Evolutionary conservation across 129 eudicot genomes (phyloP).

Genomic region (Gnaphalium uliginosum): DNA sequence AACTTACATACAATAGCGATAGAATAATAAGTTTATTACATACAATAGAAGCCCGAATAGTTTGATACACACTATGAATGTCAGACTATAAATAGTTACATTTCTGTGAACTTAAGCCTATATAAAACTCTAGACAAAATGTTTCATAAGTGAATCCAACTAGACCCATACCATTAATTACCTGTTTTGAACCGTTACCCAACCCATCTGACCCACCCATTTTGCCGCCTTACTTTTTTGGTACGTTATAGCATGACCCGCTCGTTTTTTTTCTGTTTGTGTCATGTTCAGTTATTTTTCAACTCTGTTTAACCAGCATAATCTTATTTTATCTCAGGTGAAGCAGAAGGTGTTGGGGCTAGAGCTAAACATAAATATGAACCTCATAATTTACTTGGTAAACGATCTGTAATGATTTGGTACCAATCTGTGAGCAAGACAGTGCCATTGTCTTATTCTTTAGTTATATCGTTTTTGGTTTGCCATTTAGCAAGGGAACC

Average conservation of each 20-base stretch:
- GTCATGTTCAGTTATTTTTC: neutral
- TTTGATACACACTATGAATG: no score
- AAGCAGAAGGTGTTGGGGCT: conserved; percentile 25
- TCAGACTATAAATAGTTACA: no score
- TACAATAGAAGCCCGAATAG: no score
- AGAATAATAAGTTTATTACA: no score
- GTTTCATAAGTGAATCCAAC: neutral
- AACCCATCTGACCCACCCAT: neutral
- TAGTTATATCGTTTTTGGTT: conserved; percentile 63
- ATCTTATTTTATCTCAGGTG: conserved; percentile 42
- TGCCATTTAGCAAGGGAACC: conserved; percentile 86
- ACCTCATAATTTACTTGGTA: conserved; percentile 60
- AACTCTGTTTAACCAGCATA: conserved; percentile 8
- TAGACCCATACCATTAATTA: neutral
- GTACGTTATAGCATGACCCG: neutral
- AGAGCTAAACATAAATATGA: conserved; percentile 38
- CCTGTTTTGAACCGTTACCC: neutral
- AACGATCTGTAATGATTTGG: conserved; percentile 70
- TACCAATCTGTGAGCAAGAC: conserved; percentile 48
- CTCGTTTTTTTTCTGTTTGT: neutral
- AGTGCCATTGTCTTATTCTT: conserved; percentile 56
- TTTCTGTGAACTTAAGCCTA: no score
- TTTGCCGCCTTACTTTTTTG: neutral
- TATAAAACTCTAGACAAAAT: neutral
- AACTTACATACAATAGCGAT: no score